Evolutionary conservation across 2,329 filamentous ascomycete genomes (phyloP).

Genomic region (Cyphellophora attinorum): DNA sequence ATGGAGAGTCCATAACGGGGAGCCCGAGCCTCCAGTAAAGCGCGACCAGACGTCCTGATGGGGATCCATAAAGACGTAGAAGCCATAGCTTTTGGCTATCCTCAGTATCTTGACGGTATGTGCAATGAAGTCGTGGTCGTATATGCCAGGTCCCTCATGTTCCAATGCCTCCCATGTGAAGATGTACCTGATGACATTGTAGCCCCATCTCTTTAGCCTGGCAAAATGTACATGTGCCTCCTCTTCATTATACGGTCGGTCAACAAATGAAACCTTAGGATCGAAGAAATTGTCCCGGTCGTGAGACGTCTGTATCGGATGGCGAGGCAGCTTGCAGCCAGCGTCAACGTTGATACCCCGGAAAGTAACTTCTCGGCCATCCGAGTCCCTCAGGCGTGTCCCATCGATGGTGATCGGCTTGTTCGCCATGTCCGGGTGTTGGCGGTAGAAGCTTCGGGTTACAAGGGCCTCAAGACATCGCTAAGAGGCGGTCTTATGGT

Average conservation of each 20-base stretch:
- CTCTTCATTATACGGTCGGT: slow-evolving; percentile 70
- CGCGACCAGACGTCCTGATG: slow-evolving; percentile 99
- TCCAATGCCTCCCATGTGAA: slow-evolving; percentile 99
- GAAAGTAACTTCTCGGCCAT: slow-evolving; percentile 77
- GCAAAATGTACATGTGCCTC: slow-evolving; percentile 83
- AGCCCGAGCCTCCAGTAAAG: slow-evolving; percentile 87
- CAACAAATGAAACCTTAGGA: slow-evolving; percentile 77
- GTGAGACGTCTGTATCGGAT: slow-evolving; percentile 74
- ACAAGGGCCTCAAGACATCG: too few species aligned
- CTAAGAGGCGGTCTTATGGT: too few species aligned
- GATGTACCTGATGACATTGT: slow-evolving; percentile 92
- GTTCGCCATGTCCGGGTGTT: slow-evolving; percentile 69
- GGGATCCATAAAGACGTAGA: slow-evolving; percentile 97
- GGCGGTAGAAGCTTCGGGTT: too few species aligned
- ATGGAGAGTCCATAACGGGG: slow-evolving; percentile 96
- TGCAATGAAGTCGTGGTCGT: slow-evolving; percentile 87
- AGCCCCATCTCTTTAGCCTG: slow-evolving; percentile 77
- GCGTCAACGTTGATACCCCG: slow-evolving; percentile 90
- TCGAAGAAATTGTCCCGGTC: slow-evolving; percentile 75
- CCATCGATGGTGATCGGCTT: slow-evolving; percentile 78
- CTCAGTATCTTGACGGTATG: slow-evolving; percentile 81
- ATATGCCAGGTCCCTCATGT: slow-evolving; percentile 76
- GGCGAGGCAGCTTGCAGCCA: slow-evolving; percentile 80
- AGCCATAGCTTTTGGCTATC: slow-evolving; percentile 78
- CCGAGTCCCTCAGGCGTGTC: slow-evolving; percentile 67